Evolutionary conservation across 352 stramenopile species (phyloP).

Genomic region (Globisporangium heterothallicum): DNA sequence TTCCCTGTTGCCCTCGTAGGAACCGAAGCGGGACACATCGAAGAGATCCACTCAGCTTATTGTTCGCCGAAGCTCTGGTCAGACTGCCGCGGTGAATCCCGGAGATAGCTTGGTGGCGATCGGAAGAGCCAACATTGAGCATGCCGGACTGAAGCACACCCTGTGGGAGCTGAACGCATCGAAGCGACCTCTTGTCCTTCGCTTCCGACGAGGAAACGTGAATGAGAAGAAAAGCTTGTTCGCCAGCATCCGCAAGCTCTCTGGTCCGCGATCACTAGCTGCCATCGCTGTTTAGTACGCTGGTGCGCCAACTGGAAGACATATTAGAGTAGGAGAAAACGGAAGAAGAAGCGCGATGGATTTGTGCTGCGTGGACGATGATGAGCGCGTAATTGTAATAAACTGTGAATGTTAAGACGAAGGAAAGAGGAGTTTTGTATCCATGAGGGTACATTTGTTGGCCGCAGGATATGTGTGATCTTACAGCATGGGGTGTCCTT

Average conservation of each 20-base stretch:
- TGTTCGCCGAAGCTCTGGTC: constrained; percentile 64
- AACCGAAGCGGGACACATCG: constrained; percentile 29
- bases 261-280: constrained; percentile 17
- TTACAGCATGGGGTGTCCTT: constrained; percentile 73
- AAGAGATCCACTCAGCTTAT: constrained; percentile 67
- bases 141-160: constrained; percentile 80
- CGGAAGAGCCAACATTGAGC: constrained; percentile 77
- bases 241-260: constrained; percentile 32
- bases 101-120: constrained; percentile 79
- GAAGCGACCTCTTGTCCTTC: constrained; percentile 62
- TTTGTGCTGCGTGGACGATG: constrained; percentile 1
- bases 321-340: constrained; percentile 7
- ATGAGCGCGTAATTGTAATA: background rate
- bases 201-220: constrained; percentile 73
- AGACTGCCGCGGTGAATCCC: constrained; percentile 70
- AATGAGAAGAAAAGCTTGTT: constrained; percentile 80
- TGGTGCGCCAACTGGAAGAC: background rate
- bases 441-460: constrained; percentile 8
- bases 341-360: background rate
- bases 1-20: constrained; percentile 15
- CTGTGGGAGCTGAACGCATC: constrained; percentile 81
- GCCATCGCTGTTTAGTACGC: constrained; percentile 45
- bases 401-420: background rate
- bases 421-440: constrained; percentile 4
- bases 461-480: no score